These are phyloP conservation scores for Aspergillus sparsus DNA, from an alignment of 495 filamentous ascomycete species.

Conservation along the genomic window DNA sequence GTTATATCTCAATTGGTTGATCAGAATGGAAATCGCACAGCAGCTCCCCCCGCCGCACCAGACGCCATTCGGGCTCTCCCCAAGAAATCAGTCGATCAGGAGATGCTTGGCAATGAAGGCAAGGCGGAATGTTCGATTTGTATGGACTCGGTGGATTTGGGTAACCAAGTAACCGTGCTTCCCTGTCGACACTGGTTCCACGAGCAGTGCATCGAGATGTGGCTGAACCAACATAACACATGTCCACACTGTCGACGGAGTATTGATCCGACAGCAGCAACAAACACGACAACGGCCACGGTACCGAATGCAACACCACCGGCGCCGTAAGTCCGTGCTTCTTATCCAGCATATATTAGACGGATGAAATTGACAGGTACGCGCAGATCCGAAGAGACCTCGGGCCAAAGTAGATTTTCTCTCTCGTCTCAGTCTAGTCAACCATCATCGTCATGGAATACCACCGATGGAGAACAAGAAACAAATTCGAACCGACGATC, in stretches of 20 bases:
- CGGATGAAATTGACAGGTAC: neutral
- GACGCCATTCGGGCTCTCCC: constrained; percentile 73
- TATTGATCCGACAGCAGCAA: constrained; percentile 50
- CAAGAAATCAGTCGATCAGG: constrained; percentile 62
- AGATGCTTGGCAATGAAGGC: constrained; percentile 64
- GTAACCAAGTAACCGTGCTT: constrained; percentile 73
- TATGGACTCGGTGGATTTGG: constrained; percentile 79
- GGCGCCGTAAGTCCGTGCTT: constrained; percentile 29
- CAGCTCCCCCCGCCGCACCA: constrained; percentile 77
- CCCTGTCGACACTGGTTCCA: constrained; percentile 96
- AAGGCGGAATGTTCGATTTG: constrained; percentile 88
- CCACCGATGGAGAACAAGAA: constrained; percentile 14
- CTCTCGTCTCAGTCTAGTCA: constrained; percentile 1
- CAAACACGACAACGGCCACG: constrained; percentile 5
- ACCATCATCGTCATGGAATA: constrained; percentile 8
- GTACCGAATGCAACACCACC: neutral
- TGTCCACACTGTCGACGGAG: constrained; percentile 84
- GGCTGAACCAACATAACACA: constrained; percentile 85
- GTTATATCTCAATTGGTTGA: constrained; percentile 89
- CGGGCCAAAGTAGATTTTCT: constrained; percentile 3
- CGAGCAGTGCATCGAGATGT: constrained; percentile 70
- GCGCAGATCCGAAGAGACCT: constrained; percentile 26
- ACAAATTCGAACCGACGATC: constrained; percentile 12
- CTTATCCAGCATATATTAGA: neutral
- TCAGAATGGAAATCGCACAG: constrained; percentile 69